phyloP scores from a whole-genome alignment of 225 moss, liverwort and hornwort genomes.

The Pseudisothecium myosuroides region DNA sequence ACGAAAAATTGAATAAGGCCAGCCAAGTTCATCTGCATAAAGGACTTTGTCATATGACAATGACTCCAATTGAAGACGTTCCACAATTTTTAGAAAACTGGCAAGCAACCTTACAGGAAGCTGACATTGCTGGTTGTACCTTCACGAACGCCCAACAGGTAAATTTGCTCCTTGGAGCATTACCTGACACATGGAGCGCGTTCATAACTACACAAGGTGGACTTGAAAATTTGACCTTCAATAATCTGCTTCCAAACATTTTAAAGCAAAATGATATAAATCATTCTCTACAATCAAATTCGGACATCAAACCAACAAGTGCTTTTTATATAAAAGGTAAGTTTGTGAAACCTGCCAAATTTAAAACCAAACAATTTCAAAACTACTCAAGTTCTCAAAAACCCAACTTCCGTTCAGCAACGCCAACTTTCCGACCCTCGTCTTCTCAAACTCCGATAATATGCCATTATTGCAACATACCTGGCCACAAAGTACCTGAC shows the following conservation, averaged over 20 bases:
- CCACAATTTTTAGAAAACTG: too few species aligned
- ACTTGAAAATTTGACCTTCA: neutral
- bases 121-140: neutral
- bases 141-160: neutral
- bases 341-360: neutral
- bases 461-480: neutral
- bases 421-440: accelerated
- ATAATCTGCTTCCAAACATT: neutral
- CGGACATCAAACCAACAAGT: too few species aligned
- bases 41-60: too few species aligned
- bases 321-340: neutral
- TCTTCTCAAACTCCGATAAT: neutral
- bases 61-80: too few species aligned
- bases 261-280: neutral
- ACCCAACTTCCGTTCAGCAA: neutral
- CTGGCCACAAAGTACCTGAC: accelerated
- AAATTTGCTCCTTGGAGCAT: neutral
- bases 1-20: too few species aligned
- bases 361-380: neutral
- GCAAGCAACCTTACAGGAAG: too few species aligned
- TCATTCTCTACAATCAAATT: too few species aligned
- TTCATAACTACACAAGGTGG: neutral
- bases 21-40: too few species aligned
- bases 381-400: neutral
- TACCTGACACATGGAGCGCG: neutral